Conservation (phyloP, 2,329 filamentous ascomycete genomes). For the Penicillium polonicum region DNA sequence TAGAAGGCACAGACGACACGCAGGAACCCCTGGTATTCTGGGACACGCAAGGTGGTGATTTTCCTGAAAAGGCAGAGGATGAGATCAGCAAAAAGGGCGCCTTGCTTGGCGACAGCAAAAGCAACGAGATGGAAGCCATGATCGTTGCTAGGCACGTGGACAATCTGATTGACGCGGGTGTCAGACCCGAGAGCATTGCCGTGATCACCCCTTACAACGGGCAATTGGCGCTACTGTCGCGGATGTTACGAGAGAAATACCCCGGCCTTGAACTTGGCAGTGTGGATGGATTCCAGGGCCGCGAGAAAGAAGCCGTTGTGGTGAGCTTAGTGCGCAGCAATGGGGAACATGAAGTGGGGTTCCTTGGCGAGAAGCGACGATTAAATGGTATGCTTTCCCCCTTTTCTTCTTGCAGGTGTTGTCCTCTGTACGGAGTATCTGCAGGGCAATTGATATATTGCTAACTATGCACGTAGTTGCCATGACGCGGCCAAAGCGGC, state of each 20-base stretch:
- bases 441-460: not conserved
- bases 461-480: constrained; percentile 62
- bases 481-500: constrained; percentile 91
- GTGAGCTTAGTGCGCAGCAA: constrained; percentile 95
- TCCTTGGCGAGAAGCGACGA: constrained; percentile 85
- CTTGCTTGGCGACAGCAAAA: constrained; percentile 73
- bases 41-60: constrained; percentile 94
- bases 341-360: constrained; percentile 80
- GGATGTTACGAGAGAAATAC: constrained; percentile 73
- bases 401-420: too few relatives aligned
- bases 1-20: constrained; percentile 81
- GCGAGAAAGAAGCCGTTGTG: constrained; percentile 93
- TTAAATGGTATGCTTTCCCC: constrained; percentile 70
- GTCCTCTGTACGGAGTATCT: not conserved
- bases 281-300: constrained; percentile 94
- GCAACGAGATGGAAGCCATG: constrained; percentile 85
- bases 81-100: constrained; percentile 55
- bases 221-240: constrained; percentile 76
- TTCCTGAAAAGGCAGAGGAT: constrained; percentile 77
- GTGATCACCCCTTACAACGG: constrained; percentile 96
- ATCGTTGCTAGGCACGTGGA: constrained; percentile 76
- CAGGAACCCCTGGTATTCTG: constrained; percentile 85
- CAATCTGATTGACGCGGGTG: constrained; percentile 72
- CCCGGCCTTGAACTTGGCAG: constrained; percentile 91
- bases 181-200: constrained; percentile 81